These are phyloP conservation scores for Hanseniaspora pseudoguilliermondii DNA, from an alignment of 805 yeast genomes.

Conservation along the genomic window DNA sequence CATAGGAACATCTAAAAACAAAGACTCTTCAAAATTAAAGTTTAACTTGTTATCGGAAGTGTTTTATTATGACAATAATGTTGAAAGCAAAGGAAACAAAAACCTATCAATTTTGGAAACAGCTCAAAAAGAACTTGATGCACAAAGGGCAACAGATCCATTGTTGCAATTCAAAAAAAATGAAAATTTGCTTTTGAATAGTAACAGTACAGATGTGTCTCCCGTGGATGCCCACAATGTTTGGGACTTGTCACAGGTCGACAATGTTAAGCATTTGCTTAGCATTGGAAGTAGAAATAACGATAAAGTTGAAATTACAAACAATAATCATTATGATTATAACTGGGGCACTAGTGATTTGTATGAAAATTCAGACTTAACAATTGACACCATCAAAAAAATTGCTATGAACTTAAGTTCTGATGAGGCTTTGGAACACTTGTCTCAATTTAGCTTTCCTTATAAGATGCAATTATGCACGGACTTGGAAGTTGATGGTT, in stretches of 20 bases:
- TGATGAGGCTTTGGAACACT: background rate
- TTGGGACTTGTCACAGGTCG: background rate
- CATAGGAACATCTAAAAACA: background rate
- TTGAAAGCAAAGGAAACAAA: background rate
- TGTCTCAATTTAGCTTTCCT: background rate
- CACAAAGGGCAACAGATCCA: background rate
- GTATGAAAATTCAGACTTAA: background rate
- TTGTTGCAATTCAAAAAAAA: background rate
- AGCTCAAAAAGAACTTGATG: background rate
- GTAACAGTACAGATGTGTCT: background rate
- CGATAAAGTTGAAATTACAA: background rate
- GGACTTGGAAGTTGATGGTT: background rate
- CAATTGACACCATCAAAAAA: background rate
- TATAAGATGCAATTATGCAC: background rate
- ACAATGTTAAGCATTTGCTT: background rate
- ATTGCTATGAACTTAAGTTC: background rate
- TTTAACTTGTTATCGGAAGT: slow-evolving; percentile 8
- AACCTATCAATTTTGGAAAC: slow-evolving; percentile 1
- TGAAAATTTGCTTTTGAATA: background rate
- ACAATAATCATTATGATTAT: background rate
- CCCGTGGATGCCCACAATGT: background rate
- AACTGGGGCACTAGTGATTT: background rate
- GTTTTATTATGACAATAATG: slow-evolving; percentile 1
- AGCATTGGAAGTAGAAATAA: background rate
- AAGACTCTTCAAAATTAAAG: background rate